Evolutionary conservation across 768 basidiomycete genomes (phyloP), one percentile per base, ranked within the genome.

Genomic region (Postia placenta): DNA sequence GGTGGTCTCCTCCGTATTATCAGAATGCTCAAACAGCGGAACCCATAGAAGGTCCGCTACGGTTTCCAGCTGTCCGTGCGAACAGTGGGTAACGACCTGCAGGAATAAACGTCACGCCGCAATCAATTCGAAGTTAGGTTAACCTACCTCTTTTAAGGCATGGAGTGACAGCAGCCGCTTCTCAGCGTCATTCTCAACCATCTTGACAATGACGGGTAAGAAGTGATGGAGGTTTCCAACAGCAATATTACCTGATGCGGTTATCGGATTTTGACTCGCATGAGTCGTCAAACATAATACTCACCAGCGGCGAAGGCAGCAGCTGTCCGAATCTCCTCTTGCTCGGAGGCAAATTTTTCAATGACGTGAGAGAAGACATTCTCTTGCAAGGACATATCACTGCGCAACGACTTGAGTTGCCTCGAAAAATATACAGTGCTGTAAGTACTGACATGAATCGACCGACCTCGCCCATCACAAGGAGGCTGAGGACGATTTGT

Each of bases 221-320:
- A 92, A 96, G 59, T 84, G 79, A 11, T 82, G 80, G 20, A 94
- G 72, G 59, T 92, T 95, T 4, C 96, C 96, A 35, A 97, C 94
- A 11, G 94, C 90, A 43, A 99, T 89, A 63, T 97, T 98, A 30
- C 94, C 93, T 33, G 25, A 41, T 43, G 14, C 12, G 11, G 36
- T 14, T 25, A 19, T 30, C 42, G 37, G 23, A 28, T 17, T 27
- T 15, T 28, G 25, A n/a, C 28, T 7, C 15, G 30, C 14, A n/a
- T n/a, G n/a, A n/a, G n/a, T n/a, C n/a, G n/a, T n/a, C n/a, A n/a
- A n/a, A n/a, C n/a, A n/a, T n/a, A n/a, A n/a, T n/a, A 12, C 76
- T 51, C 58, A 85, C 92, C 92, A 27, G 89, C 89, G 44, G 96
- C 91, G 59, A 97, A 97, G 0, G 96, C 92, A 28, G 95, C 94